A percentile compares a stretch with the other conserved stretches of the same genome.
phyloP scores from a whole-genome alignment of 257 asterid genomes.

The Nemophila menziesii region DNA sequence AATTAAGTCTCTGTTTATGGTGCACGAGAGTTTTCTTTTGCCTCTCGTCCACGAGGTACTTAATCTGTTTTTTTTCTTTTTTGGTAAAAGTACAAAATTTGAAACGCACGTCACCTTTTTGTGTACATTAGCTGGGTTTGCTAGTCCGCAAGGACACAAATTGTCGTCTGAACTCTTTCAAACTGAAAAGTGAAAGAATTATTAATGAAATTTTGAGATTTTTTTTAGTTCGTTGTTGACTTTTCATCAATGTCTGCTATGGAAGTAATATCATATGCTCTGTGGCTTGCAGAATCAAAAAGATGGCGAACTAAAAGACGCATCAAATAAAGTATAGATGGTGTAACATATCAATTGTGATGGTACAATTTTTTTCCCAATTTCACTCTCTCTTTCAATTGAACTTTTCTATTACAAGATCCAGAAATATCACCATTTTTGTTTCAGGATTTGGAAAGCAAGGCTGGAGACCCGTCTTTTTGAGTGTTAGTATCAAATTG shows the following conservation, averaged over 20 bases:
- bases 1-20: no score
- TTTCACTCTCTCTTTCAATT: background rate
- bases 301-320: background rate
- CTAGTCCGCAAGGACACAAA: no score
- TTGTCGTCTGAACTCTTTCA: no score
- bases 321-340: conserved; percentile 1
- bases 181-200: no score
- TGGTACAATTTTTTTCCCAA: background rate
- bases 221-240: background rate
- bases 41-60: no score
- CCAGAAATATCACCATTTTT: background rate
- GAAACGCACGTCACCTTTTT: no score
- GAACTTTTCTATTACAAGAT: background rate
- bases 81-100: no score
- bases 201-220: background rate
- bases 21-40: no score
- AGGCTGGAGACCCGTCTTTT: background rate
- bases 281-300: background rate
- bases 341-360: background rate
- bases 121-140: no score
- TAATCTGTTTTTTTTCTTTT: no score
- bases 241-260: background rate
- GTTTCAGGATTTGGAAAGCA: background rate
- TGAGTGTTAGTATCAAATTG: background rate
- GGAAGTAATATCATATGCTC: background rate